Evolutionary conservation across 2,329 filamentous ascomycete species (phyloP).

Genomic region (Simplicillium aogashimaense): DNA sequence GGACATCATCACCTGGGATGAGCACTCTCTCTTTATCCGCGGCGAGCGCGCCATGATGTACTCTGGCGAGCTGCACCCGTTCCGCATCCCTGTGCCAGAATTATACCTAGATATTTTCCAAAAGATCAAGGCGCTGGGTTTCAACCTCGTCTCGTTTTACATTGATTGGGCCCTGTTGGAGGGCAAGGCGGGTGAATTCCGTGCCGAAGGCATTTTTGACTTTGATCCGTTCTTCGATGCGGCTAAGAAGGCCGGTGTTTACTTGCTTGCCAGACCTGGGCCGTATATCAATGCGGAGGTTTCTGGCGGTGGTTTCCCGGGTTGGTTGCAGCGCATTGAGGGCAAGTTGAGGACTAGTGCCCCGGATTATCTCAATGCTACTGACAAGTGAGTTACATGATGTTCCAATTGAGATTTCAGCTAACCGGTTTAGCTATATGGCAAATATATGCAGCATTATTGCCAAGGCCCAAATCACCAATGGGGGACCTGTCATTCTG

Average conservation of each 20-base stretch:
- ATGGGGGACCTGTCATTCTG: slow-evolving; percentile 70
- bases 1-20: slow-evolving; percentile 56
- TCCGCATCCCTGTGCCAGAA: slow-evolving; percentile 33
- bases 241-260: slow-evolving; percentile 63
- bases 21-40: slow-evolving; percentile 58
- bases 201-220: slow-evolving; percentile 61
- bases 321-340: slow-evolving; percentile 64
- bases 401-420: background rate
- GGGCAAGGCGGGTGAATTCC: slow-evolving; percentile 60
- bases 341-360: slow-evolving; percentile 54
- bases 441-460: slow-evolving; percentile 54
- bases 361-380: slow-evolving; percentile 53
- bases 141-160: slow-evolving; percentile 73
- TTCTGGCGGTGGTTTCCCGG: slow-evolving; percentile 69
- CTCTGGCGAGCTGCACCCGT: slow-evolving; percentile 67
- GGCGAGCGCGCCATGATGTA: slow-evolving; percentile 64
- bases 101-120: slow-evolving; percentile 64
- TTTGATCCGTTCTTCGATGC: slow-evolving; percentile 69
- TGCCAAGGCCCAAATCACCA: slow-evolving; percentile 69
- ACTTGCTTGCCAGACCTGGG: slow-evolving; percentile 61
- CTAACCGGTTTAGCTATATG: slow-evolving; percentile 41
- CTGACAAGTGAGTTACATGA: slow-evolving; percentile 42
- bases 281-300: slow-evolving; percentile 74
- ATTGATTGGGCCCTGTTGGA: slow-evolving; percentile 71
- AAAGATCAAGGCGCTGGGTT: slow-evolving; percentile 73